Conservation (phyloP, 352 stramenopile genomes). For the Detonula confervacea region DNA sequence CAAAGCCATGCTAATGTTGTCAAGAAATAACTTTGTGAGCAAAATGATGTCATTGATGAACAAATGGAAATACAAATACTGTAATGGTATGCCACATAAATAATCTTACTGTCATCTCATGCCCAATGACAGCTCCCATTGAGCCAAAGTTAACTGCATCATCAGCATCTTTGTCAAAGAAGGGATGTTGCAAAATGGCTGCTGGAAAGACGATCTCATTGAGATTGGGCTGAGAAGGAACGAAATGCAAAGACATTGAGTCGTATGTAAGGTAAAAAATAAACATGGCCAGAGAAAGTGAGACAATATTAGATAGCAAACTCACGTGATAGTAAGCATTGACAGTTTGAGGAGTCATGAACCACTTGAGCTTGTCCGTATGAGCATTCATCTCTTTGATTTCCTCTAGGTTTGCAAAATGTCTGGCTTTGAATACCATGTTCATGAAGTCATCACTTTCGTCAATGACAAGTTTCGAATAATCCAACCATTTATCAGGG, state of each 20-base stretch:
- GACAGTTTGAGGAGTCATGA: slow-evolving; percentile 91
- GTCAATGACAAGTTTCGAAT: slow-evolving; percentile 59
- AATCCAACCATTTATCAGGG: slow-evolving; percentile 85
- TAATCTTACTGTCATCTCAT: slow-evolving; percentile 96
- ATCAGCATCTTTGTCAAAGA: slow-evolving; percentile 89
- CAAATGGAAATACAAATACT: too few relatives aligned
- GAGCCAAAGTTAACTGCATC: slow-evolving; percentile 92
- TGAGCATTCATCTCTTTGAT: slow-evolving; percentile 81
- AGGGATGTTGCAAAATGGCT: slow-evolving; percentile 93
- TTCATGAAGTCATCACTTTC: slow-evolving; percentile 62
- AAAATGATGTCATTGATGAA: too few relatives aligned
- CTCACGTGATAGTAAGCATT: too few relatives aligned
- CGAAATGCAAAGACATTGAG: too few relatives aligned
- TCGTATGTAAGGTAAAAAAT: too few relatives aligned
- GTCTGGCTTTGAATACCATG: slow-evolving; percentile 69
- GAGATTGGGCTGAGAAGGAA: slow-evolving; percentile 74
- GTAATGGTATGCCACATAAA: too few relatives aligned
- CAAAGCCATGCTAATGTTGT: slow-evolving; percentile 96
- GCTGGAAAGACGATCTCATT: slow-evolving; percentile 96
- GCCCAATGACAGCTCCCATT: slow-evolving; percentile 92
- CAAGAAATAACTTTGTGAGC: too few relatives aligned
- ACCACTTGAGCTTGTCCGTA: slow-evolving; percentile 72
- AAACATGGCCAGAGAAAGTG: too few relatives aligned
- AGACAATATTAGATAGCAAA: too few relatives aligned
- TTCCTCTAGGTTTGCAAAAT: slow-evolving; percentile 66